These are phyloP conservation scores for Monosporascus sp. DNA, from an alignment of 2,329 filamentous ascomycete genomes.

Conservation along the genomic window DNA sequence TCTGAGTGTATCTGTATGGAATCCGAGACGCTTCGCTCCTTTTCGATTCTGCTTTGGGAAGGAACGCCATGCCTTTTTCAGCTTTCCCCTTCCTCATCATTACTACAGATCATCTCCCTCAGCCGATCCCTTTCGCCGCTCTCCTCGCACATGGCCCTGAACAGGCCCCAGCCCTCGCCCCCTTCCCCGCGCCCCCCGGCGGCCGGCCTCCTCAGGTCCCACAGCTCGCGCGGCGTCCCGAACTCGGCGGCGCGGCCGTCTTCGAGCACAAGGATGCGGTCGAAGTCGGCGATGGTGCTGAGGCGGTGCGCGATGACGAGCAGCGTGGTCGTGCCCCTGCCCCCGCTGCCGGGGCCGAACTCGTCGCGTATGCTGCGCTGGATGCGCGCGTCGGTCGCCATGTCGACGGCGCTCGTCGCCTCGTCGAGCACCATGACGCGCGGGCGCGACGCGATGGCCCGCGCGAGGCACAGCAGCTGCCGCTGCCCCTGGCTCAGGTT, in stretches of 20 bases:
- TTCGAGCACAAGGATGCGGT: slow-evolving; percentile 66
- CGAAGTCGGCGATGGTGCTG: slow-evolving; percentile 73
- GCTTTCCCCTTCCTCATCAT: slow-evolving; percentile 4
- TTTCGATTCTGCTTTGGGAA: too few species aligned
- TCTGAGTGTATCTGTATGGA: too few species aligned
- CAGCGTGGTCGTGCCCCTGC: slow-evolving; percentile 52
- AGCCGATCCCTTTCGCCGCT: slow-evolving; percentile 55
- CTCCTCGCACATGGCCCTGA: slow-evolving; percentile 59
- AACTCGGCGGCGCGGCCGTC: slow-evolving; percentile 65
- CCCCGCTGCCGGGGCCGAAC: slow-evolving; percentile 40
- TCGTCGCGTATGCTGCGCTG: slow-evolving; percentile 69
- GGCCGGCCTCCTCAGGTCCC: slow-evolving; percentile 30
- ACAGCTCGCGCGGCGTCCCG: slow-evolving; percentile 58
- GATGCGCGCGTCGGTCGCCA: slow-evolving; percentile 69
- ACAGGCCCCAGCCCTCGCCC: slow-evolving; percentile 37
- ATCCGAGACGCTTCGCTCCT: too few species aligned
- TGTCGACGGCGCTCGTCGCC: slow-evolving; percentile 74
- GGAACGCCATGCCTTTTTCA: neutral
- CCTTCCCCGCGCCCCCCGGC: slow-evolving; percentile 14
- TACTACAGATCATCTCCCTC: slow-evolving; percentile 31
- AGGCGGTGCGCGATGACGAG: slow-evolving; percentile 73
- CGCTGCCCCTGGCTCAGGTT: slow-evolving; percentile 74
- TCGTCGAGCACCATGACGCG: slow-evolving; percentile 79
- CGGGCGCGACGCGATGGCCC: slow-evolving; percentile 65
- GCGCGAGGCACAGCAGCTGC: slow-evolving; percentile 70